Percentiles rank a stretch among this genome's conserved stretches.
These are phyloP conservation scores for Tolypocladium pustulatum DNA, from an alignment of 2,329 filamentous ascomycete species.

Conservation along the genomic window DNA sequence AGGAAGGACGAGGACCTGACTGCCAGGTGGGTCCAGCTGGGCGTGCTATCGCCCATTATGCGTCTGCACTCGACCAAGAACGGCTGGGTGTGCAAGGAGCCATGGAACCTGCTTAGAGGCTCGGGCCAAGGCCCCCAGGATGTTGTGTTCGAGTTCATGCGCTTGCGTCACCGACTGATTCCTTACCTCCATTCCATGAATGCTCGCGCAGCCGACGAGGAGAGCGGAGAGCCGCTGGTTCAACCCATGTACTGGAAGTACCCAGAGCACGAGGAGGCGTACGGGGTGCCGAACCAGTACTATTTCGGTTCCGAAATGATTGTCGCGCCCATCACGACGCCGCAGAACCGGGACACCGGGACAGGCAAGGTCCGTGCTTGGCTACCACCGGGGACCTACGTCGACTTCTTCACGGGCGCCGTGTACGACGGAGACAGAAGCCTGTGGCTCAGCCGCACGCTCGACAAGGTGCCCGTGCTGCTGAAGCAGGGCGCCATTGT, in stretches of 20 bases:
- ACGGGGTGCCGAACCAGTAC: conserved; percentile 46
- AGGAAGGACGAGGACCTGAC: conserved; percentile 46
- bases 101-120: conserved; percentile 33
- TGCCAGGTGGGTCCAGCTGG: conserved; percentile 51
- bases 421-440: conserved; percentile 47
- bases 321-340: conserved; percentile 44
- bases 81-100: conserved; percentile 50
- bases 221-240: conserved; percentile 38
- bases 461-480: conserved; percentile 42
- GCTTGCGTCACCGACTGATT: conserved; percentile 45
- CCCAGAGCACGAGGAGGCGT: conserved; percentile 40
- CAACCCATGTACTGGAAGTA: conserved; percentile 55
- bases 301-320: conserved; percentile 47
- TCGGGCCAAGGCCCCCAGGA: conserved; percentile 33
- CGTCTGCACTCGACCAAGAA: conserved; percentile 49
- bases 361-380: conserved; percentile 40
- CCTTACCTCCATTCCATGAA: conserved; percentile 53
- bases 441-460: conserved; percentile 37
- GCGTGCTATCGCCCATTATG: conserved; percentile 50
- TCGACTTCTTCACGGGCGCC: conserved; percentile 47
- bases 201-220: conserved; percentile 27
- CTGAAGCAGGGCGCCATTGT: conserved; percentile 47
- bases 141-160: conserved; percentile 38
- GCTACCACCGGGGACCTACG: conserved; percentile 42
- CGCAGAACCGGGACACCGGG: conserved; percentile 33